Base-by-base conservation (phyloP, 2,329 filamentous ascomycete genomes). In the Verticillium albo-atrum region DNA sequence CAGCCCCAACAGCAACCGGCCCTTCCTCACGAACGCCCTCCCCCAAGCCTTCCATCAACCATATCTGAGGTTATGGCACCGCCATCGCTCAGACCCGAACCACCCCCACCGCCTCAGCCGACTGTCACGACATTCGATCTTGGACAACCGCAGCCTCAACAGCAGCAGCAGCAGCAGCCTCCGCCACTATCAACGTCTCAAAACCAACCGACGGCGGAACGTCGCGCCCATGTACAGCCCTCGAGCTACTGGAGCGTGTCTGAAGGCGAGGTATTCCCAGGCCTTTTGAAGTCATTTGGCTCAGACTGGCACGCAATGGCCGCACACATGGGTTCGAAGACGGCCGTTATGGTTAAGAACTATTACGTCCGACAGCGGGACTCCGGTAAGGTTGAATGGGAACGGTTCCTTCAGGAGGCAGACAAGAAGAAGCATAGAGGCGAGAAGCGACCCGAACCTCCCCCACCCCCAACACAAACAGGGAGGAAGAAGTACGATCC, bases 171-270 rank as follows among this genome's bases (percentile, higher is more conserved):
- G 14, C 30, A 73, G 2, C 70, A 71, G 54, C 60, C 67, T 35
- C 54, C 32, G 5, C 5, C 71, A 4, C 77, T 78, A 61, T 66
- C 72, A 15, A 75, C 75, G 50, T 71, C 74, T 35, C 56, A 54
- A 5, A 14, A 71, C 4, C 77, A 78, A 61, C 67, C 72, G 15
- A 74, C 75, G 42, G 71, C 74, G 35, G 82, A 86, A 65, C 81
- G 82, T 51, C 83, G 82, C 60, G 72, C 75, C 10, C 79, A 79
- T 25, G 76, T 76, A 58, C 86, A 88, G 64, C 85, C 89, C 15
- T 92, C 89, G 1, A 94, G 90, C 72, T 95, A 95, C 72, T 95
- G 91, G 91, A 94, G 90, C 67, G 90, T 94, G 25, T 89, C 89
- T 1, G 91, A 95, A 74, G 82, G 89, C 58, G 89, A 82, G 54